A percentile compares a stretch with the other conserved stretches of the same genome.
Evolutionary conservation across 1,139 yeast species (phyloP).

Genomic region (Candida labiduridarum): DNA sequence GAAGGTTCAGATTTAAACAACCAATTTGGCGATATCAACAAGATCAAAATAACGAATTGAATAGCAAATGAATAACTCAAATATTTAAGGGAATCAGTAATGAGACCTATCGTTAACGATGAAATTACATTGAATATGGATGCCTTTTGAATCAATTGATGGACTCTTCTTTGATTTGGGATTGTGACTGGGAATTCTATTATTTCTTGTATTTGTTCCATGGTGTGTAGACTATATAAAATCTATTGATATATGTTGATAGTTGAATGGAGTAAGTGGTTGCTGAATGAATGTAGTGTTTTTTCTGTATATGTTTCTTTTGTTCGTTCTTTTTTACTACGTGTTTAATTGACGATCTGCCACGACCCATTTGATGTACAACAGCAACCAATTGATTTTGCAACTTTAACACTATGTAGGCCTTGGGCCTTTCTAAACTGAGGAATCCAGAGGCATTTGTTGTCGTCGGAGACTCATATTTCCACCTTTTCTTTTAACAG

Average conservation of each 20-base stretch:
- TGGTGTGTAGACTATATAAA: not conserved
- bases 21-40: slow-evolving; percentile 18
- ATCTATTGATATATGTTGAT: not conserved
- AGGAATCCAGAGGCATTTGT: no score
- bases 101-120: slow-evolving; percentile 16
- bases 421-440: no score
- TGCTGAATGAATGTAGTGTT: no score
- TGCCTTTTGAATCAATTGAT: slow-evolving; percentile 11
- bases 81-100: slow-evolving; percentile 13
- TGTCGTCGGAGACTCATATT: no score
- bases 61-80: slow-evolving; percentile 14
- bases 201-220: slow-evolving; percentile 11
- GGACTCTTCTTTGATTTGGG: slow-evolving; percentile 17
- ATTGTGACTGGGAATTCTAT: slow-evolving; percentile 20
- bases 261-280: not conserved
- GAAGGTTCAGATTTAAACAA: slow-evolving; percentile 14
- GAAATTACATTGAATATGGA: slow-evolving; percentile 12
- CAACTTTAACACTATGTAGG: no score
- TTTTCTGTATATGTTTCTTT: no score
- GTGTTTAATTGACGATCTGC: no score
- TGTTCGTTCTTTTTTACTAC: no score
- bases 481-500: no score
- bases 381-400: no score
- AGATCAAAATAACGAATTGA: slow-evolving; percentile 15
- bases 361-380: no score